A percentile compares a stretch with the other conserved stretches of the same genome.
phyloP scores from a whole-genome alignment of 352 stramenopile species.

The Phytophthora palmivora region DNA sequence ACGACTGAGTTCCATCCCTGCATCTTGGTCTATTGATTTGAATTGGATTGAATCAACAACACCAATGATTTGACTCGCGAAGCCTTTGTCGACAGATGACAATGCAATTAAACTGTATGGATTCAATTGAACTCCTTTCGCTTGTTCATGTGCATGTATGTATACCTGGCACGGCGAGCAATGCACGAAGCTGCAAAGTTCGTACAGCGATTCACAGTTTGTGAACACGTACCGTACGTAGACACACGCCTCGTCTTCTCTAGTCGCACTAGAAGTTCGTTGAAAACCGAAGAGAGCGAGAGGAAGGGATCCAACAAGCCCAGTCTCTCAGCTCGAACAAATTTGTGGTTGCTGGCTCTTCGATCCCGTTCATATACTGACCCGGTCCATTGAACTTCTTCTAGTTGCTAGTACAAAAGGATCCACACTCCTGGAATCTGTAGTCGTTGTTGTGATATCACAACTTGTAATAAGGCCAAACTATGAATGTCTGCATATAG shows the following conservation, averaged over 20 bases:
- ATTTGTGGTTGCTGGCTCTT: neutral
- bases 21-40: no score
- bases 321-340: slow-evolving; percentile 5
- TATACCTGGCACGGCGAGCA: neutral
- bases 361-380: no score
- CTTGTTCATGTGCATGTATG: no score
- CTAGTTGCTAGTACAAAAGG: no score
- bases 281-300: neutral
- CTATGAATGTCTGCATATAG: no score
- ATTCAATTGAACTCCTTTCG: neutral
- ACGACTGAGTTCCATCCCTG: slow-evolving; percentile 9
- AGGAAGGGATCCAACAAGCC: neutral
- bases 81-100: slow-evolving; percentile 16
- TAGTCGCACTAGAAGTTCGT: neutral
- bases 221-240: slow-evolving; percentile 2
- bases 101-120: neutral
- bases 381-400: no score
- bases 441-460: no score
- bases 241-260: slow-evolving; percentile 4
- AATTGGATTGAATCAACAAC: no score
- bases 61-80: slow-evolving; percentile 12
- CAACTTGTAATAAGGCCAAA: no score
- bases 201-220: no score
- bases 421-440: no score
- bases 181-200: slow-evolving; percentile 3